Conservation (phyloP, 768 basidiomycete genomes). For the Favolaschia claudopus region DNA sequence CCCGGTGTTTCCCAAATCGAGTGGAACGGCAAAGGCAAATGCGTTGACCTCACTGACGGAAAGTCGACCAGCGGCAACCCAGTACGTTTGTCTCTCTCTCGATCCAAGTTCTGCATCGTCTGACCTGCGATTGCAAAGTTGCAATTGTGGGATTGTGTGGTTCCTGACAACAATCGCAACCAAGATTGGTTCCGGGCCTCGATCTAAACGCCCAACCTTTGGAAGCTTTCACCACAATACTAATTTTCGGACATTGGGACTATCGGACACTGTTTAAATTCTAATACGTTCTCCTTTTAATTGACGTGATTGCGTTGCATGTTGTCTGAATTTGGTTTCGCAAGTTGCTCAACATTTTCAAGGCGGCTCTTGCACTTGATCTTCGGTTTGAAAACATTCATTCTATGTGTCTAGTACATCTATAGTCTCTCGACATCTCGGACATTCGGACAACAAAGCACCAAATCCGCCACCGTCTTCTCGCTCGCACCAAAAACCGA, state of each 20-base stretch:
- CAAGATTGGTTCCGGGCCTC: neutral
- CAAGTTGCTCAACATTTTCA: too few species aligned
- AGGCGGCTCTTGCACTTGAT: too few species aligned
- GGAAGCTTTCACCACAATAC: too few species aligned
- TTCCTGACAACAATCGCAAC: neutral
- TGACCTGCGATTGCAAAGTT: neutral
- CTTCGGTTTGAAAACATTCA: too few species aligned
- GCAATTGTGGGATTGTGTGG: constrained; percentile 6
- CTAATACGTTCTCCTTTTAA: too few species aligned
- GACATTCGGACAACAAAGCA: neutral
- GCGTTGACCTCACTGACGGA: constrained; percentile 16
- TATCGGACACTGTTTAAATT: too few species aligned
- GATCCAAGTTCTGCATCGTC: neutral
- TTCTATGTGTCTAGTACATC: too few species aligned
- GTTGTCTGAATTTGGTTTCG: too few species aligned
- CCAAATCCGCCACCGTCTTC: neutral
- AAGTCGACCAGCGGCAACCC: neutral
- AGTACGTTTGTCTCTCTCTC: neutral
- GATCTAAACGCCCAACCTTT: too few species aligned
- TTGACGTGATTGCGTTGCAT: too few species aligned
- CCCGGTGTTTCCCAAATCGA: neutral
- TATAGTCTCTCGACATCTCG: too few species aligned
- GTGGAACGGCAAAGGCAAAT: constrained; percentile 2
- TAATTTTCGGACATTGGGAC: too few species aligned
- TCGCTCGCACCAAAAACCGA: neutral